Conservation (phyloP, 495 filamentous ascomycete genomes). For the Monascus purpureus region DNA sequence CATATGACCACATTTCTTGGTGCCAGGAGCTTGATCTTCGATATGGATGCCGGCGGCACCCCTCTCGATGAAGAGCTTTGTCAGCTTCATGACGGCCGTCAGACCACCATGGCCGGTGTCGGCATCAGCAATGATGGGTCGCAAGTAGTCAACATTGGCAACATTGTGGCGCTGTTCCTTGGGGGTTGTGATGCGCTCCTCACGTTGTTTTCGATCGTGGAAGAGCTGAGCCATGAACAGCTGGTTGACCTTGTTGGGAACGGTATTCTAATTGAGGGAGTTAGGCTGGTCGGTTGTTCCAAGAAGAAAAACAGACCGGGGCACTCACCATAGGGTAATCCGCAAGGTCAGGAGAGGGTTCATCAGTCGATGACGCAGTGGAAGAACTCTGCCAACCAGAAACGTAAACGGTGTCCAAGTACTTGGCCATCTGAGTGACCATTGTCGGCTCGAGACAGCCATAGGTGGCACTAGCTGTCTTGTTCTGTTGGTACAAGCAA, state of each 20-base stretch:
- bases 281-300: neutral
- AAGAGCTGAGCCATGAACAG: conserved; percentile 97
- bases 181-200: conserved; percentile 76
- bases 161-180: conserved; percentile 57
- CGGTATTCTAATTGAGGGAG: conserved; percentile 55
- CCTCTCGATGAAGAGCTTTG: conserved; percentile 93
- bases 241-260: conserved; percentile 94
- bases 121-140: conserved; percentile 92
- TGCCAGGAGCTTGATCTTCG: conserved; percentile 95
- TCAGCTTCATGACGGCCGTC: conserved; percentile 97
- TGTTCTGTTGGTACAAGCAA: conserved; percentile 36
- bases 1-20: conserved; percentile 99
- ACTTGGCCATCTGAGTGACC: conserved; percentile 99
- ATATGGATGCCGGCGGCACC: conserved; percentile 97
- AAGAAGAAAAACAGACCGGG: neutral
- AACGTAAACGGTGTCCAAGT: conserved; percentile 95
- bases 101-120: conserved; percentile 96
- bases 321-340: conserved; percentile 89
- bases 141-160: conserved; percentile 81
- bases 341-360: conserved; percentile 93
- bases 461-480: conserved; percentile 83
- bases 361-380: conserved; percentile 84
- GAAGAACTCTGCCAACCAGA: conserved; percentile 98
- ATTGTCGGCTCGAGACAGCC: conserved; percentile 95
- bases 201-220: conserved; percentile 97